Conservation (phyloP, 164 flowering plant genomes). For the Litsea cubeba region DNA sequence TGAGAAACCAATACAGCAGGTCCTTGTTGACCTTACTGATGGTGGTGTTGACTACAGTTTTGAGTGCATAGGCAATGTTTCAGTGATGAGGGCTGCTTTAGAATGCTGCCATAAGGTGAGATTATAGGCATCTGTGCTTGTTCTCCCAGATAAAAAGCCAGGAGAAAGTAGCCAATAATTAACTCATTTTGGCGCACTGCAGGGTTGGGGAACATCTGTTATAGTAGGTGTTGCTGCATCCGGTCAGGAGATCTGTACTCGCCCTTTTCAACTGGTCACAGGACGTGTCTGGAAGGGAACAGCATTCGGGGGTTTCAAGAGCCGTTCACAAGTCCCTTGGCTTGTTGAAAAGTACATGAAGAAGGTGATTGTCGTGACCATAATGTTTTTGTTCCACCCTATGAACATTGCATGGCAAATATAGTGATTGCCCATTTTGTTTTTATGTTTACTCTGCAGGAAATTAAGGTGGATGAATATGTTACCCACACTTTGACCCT, state of each 20-base stretch:
- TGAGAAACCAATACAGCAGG: slow-evolving; percentile 91
- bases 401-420: neutral
- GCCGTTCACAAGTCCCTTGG: slow-evolving; percentile 98
- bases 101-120: slow-evolving; percentile 99
- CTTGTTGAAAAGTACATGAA: slow-evolving; percentile 98
- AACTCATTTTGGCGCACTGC: slow-evolving; percentile 6
- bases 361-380: slow-evolving; percentile 44
- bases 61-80: slow-evolving; percentile 96
- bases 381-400: neutral
- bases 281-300: slow-evolving; percentile 99
- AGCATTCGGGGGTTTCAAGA: slow-evolving; percentile 98
- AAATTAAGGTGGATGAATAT: slow-evolving; percentile 97
- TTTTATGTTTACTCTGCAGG: slow-evolving; percentile 39
- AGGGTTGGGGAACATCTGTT: slow-evolving; percentile 99
- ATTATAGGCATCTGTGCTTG: neutral
- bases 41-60: slow-evolving; percentile 99
- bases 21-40: slow-evolving; percentile 85
- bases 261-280: slow-evolving; percentile 97
- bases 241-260: slow-evolving; percentile 91
- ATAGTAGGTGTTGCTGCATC: slow-evolving; percentile 97
- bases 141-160: neutral
- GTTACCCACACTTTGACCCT: slow-evolving; percentile 77
- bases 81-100: slow-evolving; percentile 91
- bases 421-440: neutral
- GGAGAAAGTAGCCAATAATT: neutral